Evolutionary conservation across 1,139 yeast species (phyloP).

Genomic region (Sugiyamaella neomexicana): DNA sequence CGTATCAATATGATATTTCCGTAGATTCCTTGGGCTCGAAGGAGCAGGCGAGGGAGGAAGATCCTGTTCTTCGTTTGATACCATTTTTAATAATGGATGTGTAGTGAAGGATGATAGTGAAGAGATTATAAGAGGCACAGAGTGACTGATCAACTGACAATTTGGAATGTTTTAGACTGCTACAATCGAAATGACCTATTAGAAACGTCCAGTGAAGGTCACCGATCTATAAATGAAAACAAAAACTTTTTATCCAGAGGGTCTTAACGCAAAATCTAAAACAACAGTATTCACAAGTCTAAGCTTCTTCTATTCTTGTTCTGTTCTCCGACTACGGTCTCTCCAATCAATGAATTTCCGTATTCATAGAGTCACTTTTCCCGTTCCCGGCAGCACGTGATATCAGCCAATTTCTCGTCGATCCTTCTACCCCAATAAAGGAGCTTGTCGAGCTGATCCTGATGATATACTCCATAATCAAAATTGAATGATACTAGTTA

Average conservation of each 20-base stretch:
- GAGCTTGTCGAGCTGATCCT: no score
- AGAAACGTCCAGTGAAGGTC: no score
- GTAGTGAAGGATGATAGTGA: neutral
- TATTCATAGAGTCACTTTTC: conserved; percentile 14
- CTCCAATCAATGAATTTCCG: no score
- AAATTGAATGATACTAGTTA: conserved; percentile 4
- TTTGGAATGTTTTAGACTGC: no score
- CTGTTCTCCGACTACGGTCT: no score
- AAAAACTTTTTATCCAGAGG: no score
- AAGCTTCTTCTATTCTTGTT: neutral
- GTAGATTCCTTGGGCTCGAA: conserved; percentile 37
- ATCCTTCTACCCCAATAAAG: neutral
- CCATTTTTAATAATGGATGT: neutral
- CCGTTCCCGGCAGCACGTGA: conserved; percentile 4
- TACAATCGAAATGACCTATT: no score
- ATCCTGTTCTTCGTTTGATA: conserved; percentile 21
- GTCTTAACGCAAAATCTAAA: no score
- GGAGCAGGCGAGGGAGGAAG: conserved; percentile 45
- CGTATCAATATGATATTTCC: conserved; percentile 55
- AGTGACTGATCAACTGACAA: no score
- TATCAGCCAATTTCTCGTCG: conserved; percentile 2
- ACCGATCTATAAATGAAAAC: no score
- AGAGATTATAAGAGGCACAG: neutral
- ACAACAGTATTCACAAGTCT: no score
- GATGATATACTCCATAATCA: neutral